Percentiles rank a stretch among this genome's conserved stretches.
phyloP scores from a whole-genome alignment of 2,329 filamentous ascomycete species.

The Diaporthe sp. region DNA sequence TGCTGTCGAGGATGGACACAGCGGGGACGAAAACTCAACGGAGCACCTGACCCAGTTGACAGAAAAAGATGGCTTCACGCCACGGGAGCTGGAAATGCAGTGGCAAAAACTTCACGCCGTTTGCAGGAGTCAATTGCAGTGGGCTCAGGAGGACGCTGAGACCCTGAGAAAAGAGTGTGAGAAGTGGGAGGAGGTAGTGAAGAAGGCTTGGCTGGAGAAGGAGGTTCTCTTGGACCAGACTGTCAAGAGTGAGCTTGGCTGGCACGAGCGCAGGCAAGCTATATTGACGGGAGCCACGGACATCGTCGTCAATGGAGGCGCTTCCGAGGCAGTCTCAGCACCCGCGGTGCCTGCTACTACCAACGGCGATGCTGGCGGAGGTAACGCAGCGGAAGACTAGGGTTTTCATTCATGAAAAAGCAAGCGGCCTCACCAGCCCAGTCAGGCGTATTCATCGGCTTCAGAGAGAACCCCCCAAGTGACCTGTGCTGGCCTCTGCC shows the following conservation, averaged over 20 bases:
- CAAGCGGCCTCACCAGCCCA: not conserved
- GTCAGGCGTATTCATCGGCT: not conserved
- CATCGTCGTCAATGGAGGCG: constrained; percentile 53
- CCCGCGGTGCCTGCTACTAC: constrained; percentile 13
- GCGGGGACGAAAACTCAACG: constrained; percentile 67
- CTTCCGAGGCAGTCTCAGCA: constrained; percentile 26
- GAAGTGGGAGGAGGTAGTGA: constrained; percentile 74
- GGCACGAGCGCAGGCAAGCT: constrained; percentile 70
- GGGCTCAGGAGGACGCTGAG: constrained; percentile 78
- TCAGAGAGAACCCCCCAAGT: not conserved
- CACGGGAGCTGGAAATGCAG: constrained; percentile 73
- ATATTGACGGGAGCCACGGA: constrained; percentile 65
- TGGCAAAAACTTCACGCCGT: constrained; percentile 74
- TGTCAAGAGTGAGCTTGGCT: constrained; percentile 75
- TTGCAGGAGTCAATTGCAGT: constrained; percentile 78
- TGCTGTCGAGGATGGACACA: constrained; percentile 60
- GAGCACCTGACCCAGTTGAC: constrained; percentile 70
- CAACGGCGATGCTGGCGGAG: constrained; percentile 30
- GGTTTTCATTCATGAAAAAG: not conserved
- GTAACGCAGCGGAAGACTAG: constrained; percentile 22
- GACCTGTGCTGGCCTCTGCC: too few relatives aligned
- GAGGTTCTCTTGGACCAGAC: constrained; percentile 83
- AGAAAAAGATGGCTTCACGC: constrained; percentile 73
- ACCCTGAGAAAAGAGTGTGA: constrained; percentile 75
- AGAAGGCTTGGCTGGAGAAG: constrained; percentile 83